phyloP scores from a whole-genome alignment of 352 stramenopile genomes.

The Phytopythium mirpurense region DNA sequence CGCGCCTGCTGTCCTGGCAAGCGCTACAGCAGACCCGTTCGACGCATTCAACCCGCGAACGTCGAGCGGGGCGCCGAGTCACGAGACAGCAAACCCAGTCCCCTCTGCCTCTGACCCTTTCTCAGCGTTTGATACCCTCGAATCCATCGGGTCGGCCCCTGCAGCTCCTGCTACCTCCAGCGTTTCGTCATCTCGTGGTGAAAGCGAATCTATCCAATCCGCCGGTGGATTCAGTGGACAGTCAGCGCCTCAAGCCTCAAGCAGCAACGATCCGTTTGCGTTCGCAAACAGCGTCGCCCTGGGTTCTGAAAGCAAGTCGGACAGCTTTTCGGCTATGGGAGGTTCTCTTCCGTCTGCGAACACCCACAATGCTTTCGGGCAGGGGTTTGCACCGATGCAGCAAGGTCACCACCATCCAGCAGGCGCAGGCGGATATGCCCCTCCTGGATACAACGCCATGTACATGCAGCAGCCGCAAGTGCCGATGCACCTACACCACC shows the following conservation, averaged over 20 bases:
- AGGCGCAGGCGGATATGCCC: not conserved
- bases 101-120: conserved; percentile 42
- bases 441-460: conserved; percentile 3
- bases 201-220: not conserved
- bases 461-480: conserved; percentile 27
- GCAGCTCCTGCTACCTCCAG: conserved; percentile 7
- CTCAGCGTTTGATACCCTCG: conserved; percentile 45
- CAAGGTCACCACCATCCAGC: conserved; percentile 3
- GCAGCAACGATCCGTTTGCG: conserved; percentile 44
- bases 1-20: conserved; percentile 13
- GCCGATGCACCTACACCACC: conserved; percentile 24
- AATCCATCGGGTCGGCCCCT: conserved; percentile 8
- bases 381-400: conserved; percentile 4
- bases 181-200: not conserved
- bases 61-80: conserved; percentile 3
- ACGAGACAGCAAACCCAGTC: conserved; percentile 9
- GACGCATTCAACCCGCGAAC: conserved; percentile 16
- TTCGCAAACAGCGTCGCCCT: conserved; percentile 24
- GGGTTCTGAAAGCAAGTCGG: conserved; percentile 14
- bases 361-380: conserved; percentile 14
- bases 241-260: conserved; percentile 10
- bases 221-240: not conserved
- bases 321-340: conserved; percentile 11
- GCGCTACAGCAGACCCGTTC: conserved; percentile 23
- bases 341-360: not conserved